Conservation (phyloP, 2,329 filamentous ascomycete species). For the Epicoccum nigrum region DNA sequence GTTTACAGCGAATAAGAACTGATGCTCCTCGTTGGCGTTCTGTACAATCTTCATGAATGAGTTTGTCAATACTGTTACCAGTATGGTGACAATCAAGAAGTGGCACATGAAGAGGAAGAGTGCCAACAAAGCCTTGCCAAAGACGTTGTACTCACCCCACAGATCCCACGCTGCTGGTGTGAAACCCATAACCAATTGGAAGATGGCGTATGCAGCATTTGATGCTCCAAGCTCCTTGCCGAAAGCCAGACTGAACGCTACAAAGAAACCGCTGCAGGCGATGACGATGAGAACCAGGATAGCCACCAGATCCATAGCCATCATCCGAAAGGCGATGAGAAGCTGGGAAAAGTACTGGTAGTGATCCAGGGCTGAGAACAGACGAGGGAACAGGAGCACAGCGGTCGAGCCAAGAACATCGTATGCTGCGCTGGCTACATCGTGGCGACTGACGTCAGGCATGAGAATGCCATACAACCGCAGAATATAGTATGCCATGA, state of each 20-base stretch:
- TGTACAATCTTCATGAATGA: constrained; percentile 95
- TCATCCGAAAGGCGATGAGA: constrained; percentile 89
- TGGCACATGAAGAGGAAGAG: constrained; percentile 93
- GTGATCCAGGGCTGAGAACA: constrained; percentile 92
- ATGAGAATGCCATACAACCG: constrained; percentile 86
- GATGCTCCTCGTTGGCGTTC: constrained; percentile 90
- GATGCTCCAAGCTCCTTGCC: constrained; percentile 70
- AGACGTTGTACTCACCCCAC: constrained; percentile 79
- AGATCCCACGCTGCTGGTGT: constrained; percentile 92
- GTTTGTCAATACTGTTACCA: constrained; percentile 95
- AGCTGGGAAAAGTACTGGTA: constrained; percentile 96
- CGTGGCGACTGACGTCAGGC: constrained; percentile 69
- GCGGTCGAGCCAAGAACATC: constrained; percentile 93
- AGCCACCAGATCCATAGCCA: constrained; percentile 87
- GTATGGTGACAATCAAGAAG: constrained; percentile 90
- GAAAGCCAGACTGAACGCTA: constrained; percentile 87
- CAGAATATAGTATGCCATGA: constrained; percentile 89
- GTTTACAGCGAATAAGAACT: constrained; percentile 93
- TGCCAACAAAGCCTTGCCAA: constrained; percentile 77
- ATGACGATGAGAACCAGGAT: constrained; percentile 85
- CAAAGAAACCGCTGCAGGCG: constrained; percentile 91
- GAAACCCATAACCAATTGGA: constrained; percentile 95
- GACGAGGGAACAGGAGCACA: constrained; percentile 84
- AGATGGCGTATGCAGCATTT: constrained; percentile 85
- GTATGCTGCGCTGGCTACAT: constrained; percentile 84